Evolutionary conservation across 441 rosid species (phyloP).

Genomic region (Croton laevigatus): DNA sequence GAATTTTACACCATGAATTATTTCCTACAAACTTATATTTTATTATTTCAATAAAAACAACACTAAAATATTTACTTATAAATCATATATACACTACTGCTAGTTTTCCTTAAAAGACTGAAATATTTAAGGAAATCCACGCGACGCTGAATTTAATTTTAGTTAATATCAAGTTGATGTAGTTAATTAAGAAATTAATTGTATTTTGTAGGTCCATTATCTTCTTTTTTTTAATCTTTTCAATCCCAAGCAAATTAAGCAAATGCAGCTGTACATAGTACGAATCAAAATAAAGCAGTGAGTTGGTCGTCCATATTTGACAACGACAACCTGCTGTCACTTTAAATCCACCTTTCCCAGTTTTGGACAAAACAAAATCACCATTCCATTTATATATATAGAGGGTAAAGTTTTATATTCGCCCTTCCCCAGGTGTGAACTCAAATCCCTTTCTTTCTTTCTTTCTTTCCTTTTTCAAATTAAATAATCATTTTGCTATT

Average conservation of each 20-base stretch:
- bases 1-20: no score
- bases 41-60: no score
- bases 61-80: no score
- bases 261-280: background rate
- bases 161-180: background rate
- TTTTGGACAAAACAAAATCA: background rate
- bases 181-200: constrained; percentile 1
- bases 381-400: background rate
- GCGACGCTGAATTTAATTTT: background rate
- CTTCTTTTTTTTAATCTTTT: no score
- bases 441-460: no score
- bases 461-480: no score
- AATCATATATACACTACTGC: no score
- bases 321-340: constrained; percentile 8
- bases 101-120: background rate
- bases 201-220: background rate
- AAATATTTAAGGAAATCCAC: background rate
- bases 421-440: background rate
- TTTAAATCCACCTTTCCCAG: background rate
- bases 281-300: background rate
- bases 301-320: constrained; percentile 3
- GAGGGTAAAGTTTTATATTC: background rate
- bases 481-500: no score
- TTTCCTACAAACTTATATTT: no score
- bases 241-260: background rate